phyloP scores from a whole-genome alignment of 805 yeast genomes.

The Cyberlindnera saturnus region DNA sequence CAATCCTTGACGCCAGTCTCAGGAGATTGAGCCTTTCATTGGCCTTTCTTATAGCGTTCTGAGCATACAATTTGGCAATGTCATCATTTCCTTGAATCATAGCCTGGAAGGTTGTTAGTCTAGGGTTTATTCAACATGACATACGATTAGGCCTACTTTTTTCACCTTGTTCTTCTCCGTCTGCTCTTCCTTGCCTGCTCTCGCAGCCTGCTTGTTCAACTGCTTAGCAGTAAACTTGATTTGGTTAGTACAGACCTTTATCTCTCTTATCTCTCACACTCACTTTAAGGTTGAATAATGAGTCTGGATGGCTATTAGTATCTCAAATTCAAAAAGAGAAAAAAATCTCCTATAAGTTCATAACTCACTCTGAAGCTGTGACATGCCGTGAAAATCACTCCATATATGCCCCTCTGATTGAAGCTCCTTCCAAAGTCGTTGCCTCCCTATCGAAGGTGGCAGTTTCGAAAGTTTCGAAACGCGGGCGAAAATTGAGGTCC shows the following conservation, averaged over 20 bases:
- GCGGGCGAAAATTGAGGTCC: no score
- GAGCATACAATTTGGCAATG: conserved; percentile 90
- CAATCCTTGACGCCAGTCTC: conserved; percentile 81
- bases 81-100: conserved; percentile 81
- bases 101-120: conserved; percentile 34
- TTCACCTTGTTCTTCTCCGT: conserved; percentile 84
- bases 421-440: no score
- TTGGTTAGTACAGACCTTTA: conserved; percentile 11
- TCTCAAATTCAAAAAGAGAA: no score
- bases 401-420: no score
- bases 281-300: conserved; percentile 53
- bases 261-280: conserved; percentile 6
- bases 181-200: conserved; percentile 86
- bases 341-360: no score
- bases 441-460: no score
- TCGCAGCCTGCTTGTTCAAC: conserved; percentile 80
- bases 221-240: conserved; percentile 84
- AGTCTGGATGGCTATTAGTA: neutral
- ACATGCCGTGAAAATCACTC: no score
- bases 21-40: conserved; percentile 80
- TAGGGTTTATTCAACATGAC: no score
- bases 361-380: no score
- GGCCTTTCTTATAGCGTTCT: conserved; percentile 88
- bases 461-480: no score
- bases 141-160: conserved; percentile 29